phyloP scores from a whole-genome alignment of 305 asterid species.

The Fraxinus dipetala region DNA sequence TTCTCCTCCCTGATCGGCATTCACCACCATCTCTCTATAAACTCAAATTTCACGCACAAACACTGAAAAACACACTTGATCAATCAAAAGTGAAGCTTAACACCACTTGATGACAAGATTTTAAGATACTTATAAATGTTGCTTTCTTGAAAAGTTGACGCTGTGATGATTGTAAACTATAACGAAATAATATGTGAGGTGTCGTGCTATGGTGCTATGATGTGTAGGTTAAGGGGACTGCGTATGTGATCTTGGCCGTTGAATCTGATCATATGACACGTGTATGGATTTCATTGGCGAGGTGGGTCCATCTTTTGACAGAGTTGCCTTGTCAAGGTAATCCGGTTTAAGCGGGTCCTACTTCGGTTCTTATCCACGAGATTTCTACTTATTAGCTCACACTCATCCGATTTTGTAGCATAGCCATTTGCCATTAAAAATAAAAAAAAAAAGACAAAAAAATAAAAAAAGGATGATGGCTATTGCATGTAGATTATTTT shows the following conservation, averaged over 20 bases:
- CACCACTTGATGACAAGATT: background rate
- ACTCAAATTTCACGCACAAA: background rate
- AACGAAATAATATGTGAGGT: background rate
- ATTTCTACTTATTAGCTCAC: constrained; percentile 25
- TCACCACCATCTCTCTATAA: constrained; percentile 45
- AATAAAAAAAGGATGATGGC: background rate
- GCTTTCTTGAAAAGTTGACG: constrained; percentile 32
- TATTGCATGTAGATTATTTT: background rate
- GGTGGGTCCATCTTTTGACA: background rate
- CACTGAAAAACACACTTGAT: background rate
- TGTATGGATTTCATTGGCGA: constrained; percentile 15
- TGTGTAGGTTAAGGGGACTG: constrained; percentile 18
- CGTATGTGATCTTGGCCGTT: constrained; percentile 7
- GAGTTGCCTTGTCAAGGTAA: constrained; percentile 16
- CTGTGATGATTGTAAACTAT: background rate
- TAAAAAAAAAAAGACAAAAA: background rate
- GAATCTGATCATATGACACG: constrained; percentile 14
- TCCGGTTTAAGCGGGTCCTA: constrained; percentile 31
- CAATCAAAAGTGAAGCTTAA: background rate
- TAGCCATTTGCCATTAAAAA: constrained; percentile 19
- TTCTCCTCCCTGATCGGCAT: constrained; percentile 35
- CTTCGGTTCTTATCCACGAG: constrained; percentile 37
- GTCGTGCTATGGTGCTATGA: constrained; percentile 14
- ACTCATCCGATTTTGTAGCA: constrained; percentile 33
- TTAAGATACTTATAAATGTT: constrained; percentile 1